Base-by-base conservation (phyloP, 495 filamentous ascomycete genomes). In the Podospora pseudocomata region DNA sequence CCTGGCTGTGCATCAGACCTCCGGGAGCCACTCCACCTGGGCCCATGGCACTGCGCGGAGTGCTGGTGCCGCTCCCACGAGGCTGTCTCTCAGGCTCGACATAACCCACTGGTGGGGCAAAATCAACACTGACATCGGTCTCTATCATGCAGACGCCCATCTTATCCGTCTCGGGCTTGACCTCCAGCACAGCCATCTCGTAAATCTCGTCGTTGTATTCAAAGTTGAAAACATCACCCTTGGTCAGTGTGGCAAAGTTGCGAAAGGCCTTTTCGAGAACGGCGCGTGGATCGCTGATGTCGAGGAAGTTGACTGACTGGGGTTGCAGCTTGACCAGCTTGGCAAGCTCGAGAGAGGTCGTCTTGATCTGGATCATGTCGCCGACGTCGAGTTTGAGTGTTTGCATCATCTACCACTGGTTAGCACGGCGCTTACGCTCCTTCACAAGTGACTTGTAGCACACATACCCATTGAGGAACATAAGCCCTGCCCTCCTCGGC, bases 401-500 rank as follows among this genome's bases (percentile, higher is more conserved):
- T 85, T 94, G 86, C 93, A 99, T 98, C 81, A 98, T 89, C 93
- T 97, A 65, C 49, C 4, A 28, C 70, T 39, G 71, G 70, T 54
- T 66, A 72, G 65, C 60, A 61, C 58, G 15, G 15, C 30, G n/a
- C 7, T 32, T 32, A 32, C 1, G n/a, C 59, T 23, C 19, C 2
- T 26, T 62, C 6, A 9, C 18, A 56, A 56, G 15, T 30, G 53
- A 49, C 1, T 59, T 26, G 11, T 44, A 9, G 44, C 27, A 19
- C 32, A 76, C 89, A 72, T 82, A 96, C 93, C 95, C 95, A 99
- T 74, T 91, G 91, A 59, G 95, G 95, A 65, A 99, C 81, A 81
- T 99, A 99, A 6, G 96, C 92, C 75, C 95, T 91, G 32, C 95
- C 95, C 78, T 99, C 95, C 76, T 98, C 95, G 11, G 95, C 95